A percentile compares a stretch with the other conserved stretches of the same genome.
Evolutionary conservation across 768 basidiomycete species (phyloP).

Genomic region (Suillus lakei): DNA sequence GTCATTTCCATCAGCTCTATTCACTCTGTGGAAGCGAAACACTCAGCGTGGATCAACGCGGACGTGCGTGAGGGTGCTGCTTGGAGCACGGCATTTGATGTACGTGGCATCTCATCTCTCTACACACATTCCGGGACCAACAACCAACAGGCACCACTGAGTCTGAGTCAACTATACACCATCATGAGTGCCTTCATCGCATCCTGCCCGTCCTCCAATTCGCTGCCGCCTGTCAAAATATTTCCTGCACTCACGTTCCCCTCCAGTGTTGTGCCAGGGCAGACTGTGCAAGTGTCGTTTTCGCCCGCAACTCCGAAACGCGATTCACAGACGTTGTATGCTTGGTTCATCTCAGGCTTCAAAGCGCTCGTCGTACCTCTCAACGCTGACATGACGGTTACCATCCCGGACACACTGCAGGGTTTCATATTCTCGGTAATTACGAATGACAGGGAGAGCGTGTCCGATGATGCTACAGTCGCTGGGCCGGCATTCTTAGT

Average conservation of each 20-base stretch:
- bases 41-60: conserved; percentile 64
- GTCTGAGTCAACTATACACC: conserved; percentile 45
- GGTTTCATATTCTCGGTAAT: conserved; percentile 61
- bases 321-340: conserved; percentile 35
- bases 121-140: conserved; percentile 32
- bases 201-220: conserved; percentile 57
- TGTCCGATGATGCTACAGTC: conserved; percentile 52
- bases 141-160: conserved; percentile 42
- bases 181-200: conserved; percentile 51
- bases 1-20: conserved; percentile 61
- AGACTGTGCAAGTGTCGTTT: conserved; percentile 31
- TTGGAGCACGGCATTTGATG: conserved; percentile 68
- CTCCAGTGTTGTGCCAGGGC: conserved; percentile 31
- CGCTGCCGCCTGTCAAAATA: conserved; percentile 49
- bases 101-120: conserved; percentile 30
- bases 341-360: conserved; percentile 56
- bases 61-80: conserved; percentile 51
- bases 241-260: conserved; percentile 53
- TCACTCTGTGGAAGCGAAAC: conserved; percentile 63
- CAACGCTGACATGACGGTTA: conserved; percentile 33
- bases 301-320: conserved; percentile 9
- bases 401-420: conserved; percentile 46
- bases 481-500: conserved; percentile 59
- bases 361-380: conserved; percentile 46
- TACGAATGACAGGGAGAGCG: conserved; percentile 40